Base-by-base conservation (phyloP, 441 rosid genomes). In the Croton laevigatus region DNA sequence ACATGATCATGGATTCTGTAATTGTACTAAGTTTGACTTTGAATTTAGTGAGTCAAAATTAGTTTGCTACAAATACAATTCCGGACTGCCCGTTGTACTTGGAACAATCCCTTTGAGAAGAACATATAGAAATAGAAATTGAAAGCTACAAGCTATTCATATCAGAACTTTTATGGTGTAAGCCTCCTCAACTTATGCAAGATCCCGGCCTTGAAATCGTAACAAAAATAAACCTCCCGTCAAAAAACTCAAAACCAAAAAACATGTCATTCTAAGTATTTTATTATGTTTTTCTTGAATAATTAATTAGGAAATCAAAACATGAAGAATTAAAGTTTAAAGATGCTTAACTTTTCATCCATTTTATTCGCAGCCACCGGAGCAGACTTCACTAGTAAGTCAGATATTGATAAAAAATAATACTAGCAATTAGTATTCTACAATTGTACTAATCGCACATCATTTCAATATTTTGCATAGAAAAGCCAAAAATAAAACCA, bases 191-290 rank as follows among this genome's bases (percentile, higher is more conserved):
- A 54, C 64, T 65, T 54, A 72, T 73, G 62, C 76, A 81, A 70
- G 70, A 67, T n/a, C 80, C 81, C 51, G 85, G 84, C 62, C 71
- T 73, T 5, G 90, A 87, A 60, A 76, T 64, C 55, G 84, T 79
- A 65, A 84, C 93, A 14, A 70, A 80, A 65, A 86, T 65, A 74
- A 88, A 86, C 88, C 84, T 83, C 82, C 93, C 88, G 66, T 82
- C 77, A 54, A 83, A 86, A 67, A 88, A 86, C 87, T 83, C 71
- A 78, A 72, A 71, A 72, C 3, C 36, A 52, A 34, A 51, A 49
- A 55, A 45, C 45, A 65, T 70, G 69, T 49, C 63, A 52, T 66
- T 34, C 62, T 71, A 46, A 14, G 13, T 59, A 1, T 12, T 0
- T 5, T 19, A 19, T 13, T 8, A 7, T 58, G 3, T 16, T 19